Conservation (phyloP, 805 yeast genomes). For the Wickerhamiella domercqiae region DNA sequence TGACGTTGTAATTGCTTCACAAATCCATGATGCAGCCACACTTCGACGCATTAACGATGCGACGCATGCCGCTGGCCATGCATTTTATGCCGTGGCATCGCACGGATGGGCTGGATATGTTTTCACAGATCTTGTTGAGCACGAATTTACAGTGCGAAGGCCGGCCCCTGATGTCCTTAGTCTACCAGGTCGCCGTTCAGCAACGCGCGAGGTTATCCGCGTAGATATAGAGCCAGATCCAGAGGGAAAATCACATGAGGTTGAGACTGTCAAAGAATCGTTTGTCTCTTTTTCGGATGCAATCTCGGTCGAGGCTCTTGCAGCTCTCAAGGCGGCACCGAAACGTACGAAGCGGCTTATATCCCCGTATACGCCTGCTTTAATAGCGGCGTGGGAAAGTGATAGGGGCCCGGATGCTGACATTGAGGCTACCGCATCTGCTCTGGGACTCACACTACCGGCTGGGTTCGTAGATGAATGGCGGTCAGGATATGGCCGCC, state of each 20-base stretch:
- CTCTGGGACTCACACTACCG: constrained; percentile 34
- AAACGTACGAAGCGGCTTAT: constrained; percentile 30
- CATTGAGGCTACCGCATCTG: constrained; percentile 16
- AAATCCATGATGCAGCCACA: constrained; percentile 28
- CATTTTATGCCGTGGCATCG: constrained; percentile 51
- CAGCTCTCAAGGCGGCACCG: constrained; percentile 8
- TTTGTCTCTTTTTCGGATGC: constrained; percentile 15
- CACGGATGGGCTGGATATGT: constrained; percentile 77
- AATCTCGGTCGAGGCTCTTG: constrained; percentile 5
- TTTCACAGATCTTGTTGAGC: constrained; percentile 60
- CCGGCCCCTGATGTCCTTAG: constrained; percentile 25
- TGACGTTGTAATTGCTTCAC: constrained; percentile 65
- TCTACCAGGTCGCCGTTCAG: constrained; percentile 33
- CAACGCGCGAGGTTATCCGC: constrained; percentile 29
- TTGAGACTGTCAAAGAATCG: constrained; percentile 21
- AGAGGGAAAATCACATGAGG: constrained; percentile 25
- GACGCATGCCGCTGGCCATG: constrained; percentile 41
- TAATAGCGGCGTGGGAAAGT: constrained; percentile 31
- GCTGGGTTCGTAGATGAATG: constrained; percentile 23
- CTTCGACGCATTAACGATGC: constrained; percentile 35
- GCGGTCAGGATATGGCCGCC: constrained; percentile 31
- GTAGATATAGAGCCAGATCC: constrained; percentile 27
- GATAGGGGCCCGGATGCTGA: constrained; percentile 23
- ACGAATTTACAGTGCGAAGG: constrained; percentile 27
- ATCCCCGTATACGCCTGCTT: constrained; percentile 42